Percentiles rank a stretch among this genome's conserved stretches.
These are phyloP conservation scores for Trypanosoma brucei DNA, from an alignment of 208 protist species.

Conservation along the genomic window DNA sequence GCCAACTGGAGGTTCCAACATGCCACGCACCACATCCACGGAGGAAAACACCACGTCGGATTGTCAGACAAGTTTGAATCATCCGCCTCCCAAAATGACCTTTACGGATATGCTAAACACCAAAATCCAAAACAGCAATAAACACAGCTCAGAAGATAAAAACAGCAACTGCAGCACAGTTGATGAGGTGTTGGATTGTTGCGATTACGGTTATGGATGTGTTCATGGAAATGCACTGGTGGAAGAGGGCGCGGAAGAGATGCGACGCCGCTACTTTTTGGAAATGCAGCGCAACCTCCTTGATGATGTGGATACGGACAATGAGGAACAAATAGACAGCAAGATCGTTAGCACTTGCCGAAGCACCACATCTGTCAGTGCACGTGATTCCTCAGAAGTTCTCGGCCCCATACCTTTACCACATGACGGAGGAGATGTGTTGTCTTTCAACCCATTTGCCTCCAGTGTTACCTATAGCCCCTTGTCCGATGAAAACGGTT, in stretches of 20 bases:
- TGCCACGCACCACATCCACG: neutral
- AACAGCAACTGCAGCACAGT: neutral
- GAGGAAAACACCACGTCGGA: neutral
- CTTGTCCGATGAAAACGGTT: neutral
- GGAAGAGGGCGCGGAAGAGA: neutral
- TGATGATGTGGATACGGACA: neutral
- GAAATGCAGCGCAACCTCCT: conserved; percentile 1
- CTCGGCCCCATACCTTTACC: neutral
- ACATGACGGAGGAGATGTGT: neutral
- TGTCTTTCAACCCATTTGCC: neutral
- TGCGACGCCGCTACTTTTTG: neutral
- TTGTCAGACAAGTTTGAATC: neutral
- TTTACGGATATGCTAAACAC: neutral
- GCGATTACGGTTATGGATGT: neutral
- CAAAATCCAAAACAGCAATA: neutral
- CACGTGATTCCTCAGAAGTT: neutral
- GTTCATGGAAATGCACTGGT: neutral
- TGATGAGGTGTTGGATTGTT: neutral
- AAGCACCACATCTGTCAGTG: neutral
- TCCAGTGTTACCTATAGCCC: neutral
- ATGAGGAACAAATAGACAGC: neutral
- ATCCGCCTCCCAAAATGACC: neutral
- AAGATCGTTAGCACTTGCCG: neutral
- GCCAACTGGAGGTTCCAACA: too few relatives aligned
- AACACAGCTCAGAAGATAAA: neutral